Evolutionary conservation across 2,329 filamentous ascomycete species (phyloP).

Genomic region (Tolypocladium ophioglossoides): DNA sequence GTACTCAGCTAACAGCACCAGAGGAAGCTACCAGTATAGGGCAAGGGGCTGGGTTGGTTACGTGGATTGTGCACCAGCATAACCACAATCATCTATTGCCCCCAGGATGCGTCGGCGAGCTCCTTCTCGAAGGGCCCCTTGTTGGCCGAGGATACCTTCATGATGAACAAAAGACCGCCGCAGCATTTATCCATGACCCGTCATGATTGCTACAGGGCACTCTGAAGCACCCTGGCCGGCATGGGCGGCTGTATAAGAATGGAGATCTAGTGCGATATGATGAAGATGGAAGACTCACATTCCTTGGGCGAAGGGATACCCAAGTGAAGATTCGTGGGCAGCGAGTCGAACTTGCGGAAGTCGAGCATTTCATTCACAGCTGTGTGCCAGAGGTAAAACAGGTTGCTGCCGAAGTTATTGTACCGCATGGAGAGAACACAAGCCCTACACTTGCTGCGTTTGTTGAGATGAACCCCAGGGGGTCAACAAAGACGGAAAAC

Average conservation of each 20-base stretch:
- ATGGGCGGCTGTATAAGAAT: conserved; percentile 12
- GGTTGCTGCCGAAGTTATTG: too few species aligned
- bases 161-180: conserved; percentile 27
- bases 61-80: conserved; percentile 18
- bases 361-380: not conserved
- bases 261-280: too few species aligned
- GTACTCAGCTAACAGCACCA: not conserved
- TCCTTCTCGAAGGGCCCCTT: conserved; percentile 28
- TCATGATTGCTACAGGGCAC: conserved; percentile 18
- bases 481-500: too few species aligned
- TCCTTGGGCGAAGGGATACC: too few species aligned
- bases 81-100: conserved; percentile 11
- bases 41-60: conserved; percentile 14
- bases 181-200: conserved; percentile 33
- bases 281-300: too few species aligned
- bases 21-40: not conserved
- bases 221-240: conserved; percentile 20
- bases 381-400: not conserved
- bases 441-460: too few species aligned
- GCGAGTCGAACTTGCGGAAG: too few species aligned
- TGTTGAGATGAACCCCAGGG: too few species aligned
- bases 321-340: too few species aligned
- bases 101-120: conserved; percentile 19
- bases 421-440: too few species aligned
- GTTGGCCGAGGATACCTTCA: conserved; percentile 35